phyloP scores from a whole-genome alignment of 495 filamentous ascomycete genomes.

The Podospora pseudocomata region DNA sequence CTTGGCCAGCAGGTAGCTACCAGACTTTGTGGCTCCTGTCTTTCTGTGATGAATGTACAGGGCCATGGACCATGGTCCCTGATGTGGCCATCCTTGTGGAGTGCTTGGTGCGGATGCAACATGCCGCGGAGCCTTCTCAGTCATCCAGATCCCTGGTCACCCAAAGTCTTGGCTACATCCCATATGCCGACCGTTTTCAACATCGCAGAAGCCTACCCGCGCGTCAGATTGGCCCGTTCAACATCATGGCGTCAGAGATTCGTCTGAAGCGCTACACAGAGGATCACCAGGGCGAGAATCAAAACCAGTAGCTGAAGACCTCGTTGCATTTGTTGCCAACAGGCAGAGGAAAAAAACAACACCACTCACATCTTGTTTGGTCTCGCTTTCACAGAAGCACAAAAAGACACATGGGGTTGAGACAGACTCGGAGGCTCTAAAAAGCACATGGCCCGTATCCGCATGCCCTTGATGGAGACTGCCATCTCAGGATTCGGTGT shows the following conservation, averaged over 20 bases:
- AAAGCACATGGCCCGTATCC: background rate
- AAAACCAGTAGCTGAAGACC: constrained; percentile 18
- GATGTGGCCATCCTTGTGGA: constrained; percentile 9
- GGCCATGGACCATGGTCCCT: constrained; percentile 19
- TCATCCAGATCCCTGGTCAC: constrained; percentile 16
- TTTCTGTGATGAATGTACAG: background rate
- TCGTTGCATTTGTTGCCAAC: background rate
- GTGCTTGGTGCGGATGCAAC: constrained; percentile 11
- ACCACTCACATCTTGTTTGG: background rate
- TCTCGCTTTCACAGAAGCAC: background rate
- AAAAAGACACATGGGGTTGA: background rate
- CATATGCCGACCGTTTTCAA: constrained; percentile 31
- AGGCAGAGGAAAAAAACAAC: background rate
- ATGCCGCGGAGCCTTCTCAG: constrained; percentile 13
- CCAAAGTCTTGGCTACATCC: constrained; percentile 20
- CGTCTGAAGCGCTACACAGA: constrained; percentile 37
- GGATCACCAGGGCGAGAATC: constrained; percentile 13
- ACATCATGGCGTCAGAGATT: constrained; percentile 42
- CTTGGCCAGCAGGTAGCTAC: background rate
- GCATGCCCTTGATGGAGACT: background rate
- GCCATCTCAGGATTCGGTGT: constrained; percentile 14
- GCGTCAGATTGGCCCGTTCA: constrained; percentile 36
- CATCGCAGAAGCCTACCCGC: constrained; percentile 18
- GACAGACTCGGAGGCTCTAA: constrained; percentile 4
- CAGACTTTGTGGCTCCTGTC: background rate